Percentiles rank a stretch among this genome's conserved stretches.
Evolutionary conservation across 257 asterid genomes (phyloP).

Genomic region (Parsonsia alboflavescens): DNA sequence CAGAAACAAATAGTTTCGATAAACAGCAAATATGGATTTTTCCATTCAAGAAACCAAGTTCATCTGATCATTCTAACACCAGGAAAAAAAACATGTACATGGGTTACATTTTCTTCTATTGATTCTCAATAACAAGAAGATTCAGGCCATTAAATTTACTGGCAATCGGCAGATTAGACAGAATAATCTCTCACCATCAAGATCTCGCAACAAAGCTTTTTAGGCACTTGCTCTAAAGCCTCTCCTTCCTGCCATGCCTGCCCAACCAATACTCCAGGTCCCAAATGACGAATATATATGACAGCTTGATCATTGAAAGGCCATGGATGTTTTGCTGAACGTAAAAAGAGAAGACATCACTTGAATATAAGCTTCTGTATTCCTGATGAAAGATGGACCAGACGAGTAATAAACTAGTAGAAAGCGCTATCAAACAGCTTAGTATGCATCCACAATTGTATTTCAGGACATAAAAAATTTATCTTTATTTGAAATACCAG

Average conservation of each 20-base stretch:
- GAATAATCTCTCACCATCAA: conserved; percentile 69
- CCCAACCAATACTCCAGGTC: conserved; percentile 83
- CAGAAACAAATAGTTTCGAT: too few species aligned
- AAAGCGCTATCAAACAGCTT: not conserved
- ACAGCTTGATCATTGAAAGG: conserved; percentile 74
- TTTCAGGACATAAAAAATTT: too few species aligned
- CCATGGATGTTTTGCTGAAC: conserved; percentile 71
- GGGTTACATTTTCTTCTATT: not conserved
- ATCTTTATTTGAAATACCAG: not conserved
- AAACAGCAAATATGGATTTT: too few species aligned
- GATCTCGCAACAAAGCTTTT: conserved; percentile 65
- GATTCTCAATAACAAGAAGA: not conserved
- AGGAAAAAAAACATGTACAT: not conserved
- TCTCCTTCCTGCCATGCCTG: conserved; percentile 94
- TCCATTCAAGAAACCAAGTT: not conserved
- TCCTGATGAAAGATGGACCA: not conserved
- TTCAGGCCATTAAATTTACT: too few species aligned
- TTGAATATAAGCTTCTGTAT: not conserved
- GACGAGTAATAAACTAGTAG: not conserved
- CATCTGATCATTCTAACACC: not conserved
- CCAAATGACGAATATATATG: conserved; percentile 62
- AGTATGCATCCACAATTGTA: not conserved
- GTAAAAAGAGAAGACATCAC: not conserved
- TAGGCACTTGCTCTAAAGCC: conserved; percentile 63
- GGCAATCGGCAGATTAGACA: not conserved